phyloP scores from a whole-genome alignment of 1,284 basidiomycete species.

The Schizophyllum amplum region DNA sequence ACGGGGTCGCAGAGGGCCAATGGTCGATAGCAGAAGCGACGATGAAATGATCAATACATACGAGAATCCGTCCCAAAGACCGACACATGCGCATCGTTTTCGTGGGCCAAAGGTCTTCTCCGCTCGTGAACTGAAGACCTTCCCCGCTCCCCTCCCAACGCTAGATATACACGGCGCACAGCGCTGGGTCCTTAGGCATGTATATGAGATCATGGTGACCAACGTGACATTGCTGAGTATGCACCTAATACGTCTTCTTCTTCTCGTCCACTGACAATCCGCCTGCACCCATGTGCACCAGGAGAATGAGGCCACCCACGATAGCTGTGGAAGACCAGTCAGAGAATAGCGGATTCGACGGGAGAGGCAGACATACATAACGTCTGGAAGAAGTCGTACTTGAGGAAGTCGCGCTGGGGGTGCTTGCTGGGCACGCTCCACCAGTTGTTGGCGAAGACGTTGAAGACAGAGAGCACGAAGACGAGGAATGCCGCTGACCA shows the following conservation, averaged over 20 bases:
- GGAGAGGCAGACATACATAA: constrained; percentile 50
- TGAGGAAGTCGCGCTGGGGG: constrained; percentile 96
- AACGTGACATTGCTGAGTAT: too few relatives aligned
- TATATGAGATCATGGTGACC: too few relatives aligned
- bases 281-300: constrained; percentile 98
- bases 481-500: constrained; percentile 98
- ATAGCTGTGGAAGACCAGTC: constrained; percentile 60
- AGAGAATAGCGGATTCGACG: neutral
- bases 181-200: neutral
- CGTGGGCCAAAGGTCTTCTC: neutral
- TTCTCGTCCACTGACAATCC: constrained; percentile 98
- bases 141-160: neutral
- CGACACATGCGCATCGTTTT: neutral
- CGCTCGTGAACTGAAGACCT: neutral
- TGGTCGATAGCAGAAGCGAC: neutral
- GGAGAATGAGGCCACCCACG: constrained; percentile 92
- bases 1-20: too few relatives aligned
- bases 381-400: constrained; percentile 95
- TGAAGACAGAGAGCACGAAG: constrained; percentile 87
- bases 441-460: constrained; percentile 98
- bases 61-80: neutral
- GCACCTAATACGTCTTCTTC: constrained; percentile 79
- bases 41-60: neutral
- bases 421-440: constrained; percentile 93
- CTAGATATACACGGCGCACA: neutral